Base-by-base conservation (phyloP, 495 filamentous ascomycete species). In the Xylaria curta region DNA sequence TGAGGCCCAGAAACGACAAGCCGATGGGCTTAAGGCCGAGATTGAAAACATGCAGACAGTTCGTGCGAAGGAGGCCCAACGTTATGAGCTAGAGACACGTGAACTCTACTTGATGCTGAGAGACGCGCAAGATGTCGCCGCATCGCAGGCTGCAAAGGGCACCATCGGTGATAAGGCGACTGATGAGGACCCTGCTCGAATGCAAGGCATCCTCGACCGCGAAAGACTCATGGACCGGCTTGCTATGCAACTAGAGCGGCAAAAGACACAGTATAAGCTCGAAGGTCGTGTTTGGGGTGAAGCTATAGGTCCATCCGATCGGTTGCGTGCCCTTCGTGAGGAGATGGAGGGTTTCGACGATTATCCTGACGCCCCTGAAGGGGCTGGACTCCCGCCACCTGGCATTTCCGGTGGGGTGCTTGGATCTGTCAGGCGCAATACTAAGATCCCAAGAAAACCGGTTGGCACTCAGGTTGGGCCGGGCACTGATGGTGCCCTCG, bases 31-130 rank as follows among this genome's bases (percentile, higher is more conserved):
- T 72, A 97, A 97, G 81, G 91, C 92, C 19, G 96, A 99, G 79
- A 83, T 98, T 60, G 92, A 93, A 9, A 95, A 94, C 74, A 81
- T 97, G 51, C 94, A 97, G 76, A 87, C 92, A 59, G 83, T 97
- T 19, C 90, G 97, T 66, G 93, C 93, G 17, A 94, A 96, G 78
- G 97, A 99, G 75, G 86, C 97, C 62, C 96, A 99, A 80, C 89
- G 95, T 58, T 96, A 97, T 76, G 96, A 99, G 80, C 80, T 99
- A 33, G 96, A 99, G 79, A 98, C 97, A 0, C 88, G 96, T 76
- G 96, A 99, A 82, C 84, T 99, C 13, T 99, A 98, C 82, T 91
- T 99, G 49, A 99, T 99, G 96, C 91, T 99, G 63, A 90, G 97
- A 66, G 96, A 99, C 82, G 96, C 96, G 38, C 96, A 99, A 81